These are phyloP conservation scores for Tephrocybe sp. DNA, from an alignment of 768 basidiomycete genomes.

Conservation along the genomic window DNA sequence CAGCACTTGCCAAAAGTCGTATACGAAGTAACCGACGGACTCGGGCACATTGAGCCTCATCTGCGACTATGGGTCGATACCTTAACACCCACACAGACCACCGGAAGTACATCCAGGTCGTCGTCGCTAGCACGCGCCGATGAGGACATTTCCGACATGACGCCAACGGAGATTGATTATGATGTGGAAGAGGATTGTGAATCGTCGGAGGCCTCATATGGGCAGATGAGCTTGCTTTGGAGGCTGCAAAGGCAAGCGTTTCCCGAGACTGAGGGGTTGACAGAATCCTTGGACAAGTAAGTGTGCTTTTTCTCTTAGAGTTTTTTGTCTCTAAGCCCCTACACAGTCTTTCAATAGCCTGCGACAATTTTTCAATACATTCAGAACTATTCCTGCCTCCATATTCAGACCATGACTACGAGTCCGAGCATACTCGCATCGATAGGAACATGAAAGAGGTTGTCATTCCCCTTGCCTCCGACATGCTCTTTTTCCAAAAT, in stretches of 20 bases:
- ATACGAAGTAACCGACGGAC: conserved; percentile 54
- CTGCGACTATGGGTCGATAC: conserved; percentile 47
- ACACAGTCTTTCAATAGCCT: neutral
- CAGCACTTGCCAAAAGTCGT: conserved; percentile 28
- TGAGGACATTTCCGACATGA: neutral
- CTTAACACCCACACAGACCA: neutral
- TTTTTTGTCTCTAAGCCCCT: neutral
- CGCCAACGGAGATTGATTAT: conserved; percentile 3
- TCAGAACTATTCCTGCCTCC: neutral
- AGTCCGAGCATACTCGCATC: neutral
- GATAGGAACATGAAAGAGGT: conserved; percentile 39
- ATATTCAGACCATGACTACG: neutral
- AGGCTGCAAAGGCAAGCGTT: conserved; percentile 18
- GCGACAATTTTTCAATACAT: neutral
- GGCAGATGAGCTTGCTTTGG: conserved; percentile 20
- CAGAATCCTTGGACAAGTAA: conserved; percentile 9
- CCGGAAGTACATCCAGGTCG: conserved; percentile 4
- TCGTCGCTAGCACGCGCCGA: conserved; percentile 10
- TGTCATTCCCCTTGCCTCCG: conserved; percentile 75
- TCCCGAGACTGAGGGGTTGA: conserved; percentile 1
- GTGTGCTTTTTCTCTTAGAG: neutral
- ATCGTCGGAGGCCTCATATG: neutral
- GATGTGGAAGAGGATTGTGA: conserved; percentile 12
- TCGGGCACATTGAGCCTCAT: conserved; percentile 52
- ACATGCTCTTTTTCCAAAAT: conserved; percentile 76